A percentile compares a stretch with the other conserved stretches of the same genome.
These are phyloP conservation scores for Porodaedalea pini DNA, from an alignment of 1,284 basidiomycete genomes.

Conservation along the genomic window DNA sequence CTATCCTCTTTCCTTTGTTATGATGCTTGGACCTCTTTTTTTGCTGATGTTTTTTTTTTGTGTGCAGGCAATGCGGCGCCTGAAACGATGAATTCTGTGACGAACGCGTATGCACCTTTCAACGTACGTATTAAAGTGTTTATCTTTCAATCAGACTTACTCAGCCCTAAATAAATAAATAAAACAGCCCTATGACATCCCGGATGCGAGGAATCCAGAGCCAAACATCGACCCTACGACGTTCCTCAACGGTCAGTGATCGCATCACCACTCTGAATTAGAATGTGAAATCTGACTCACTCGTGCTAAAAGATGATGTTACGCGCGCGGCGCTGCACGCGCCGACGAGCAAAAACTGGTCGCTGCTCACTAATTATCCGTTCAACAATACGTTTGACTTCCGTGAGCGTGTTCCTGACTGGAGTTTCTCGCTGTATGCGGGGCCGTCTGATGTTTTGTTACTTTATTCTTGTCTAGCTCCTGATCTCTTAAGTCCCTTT, in stretches of 20 bases:
- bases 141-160: neutral
- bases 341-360: constrained; percentile 62
- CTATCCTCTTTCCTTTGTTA: neutral
- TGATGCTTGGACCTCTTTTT: constrained; percentile 25
- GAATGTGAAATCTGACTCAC: too few relatives aligned
- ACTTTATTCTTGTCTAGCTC: constrained; percentile 3
- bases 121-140: neutral
- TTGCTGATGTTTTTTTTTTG: constrained; percentile 57
- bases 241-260: constrained; percentile 55
- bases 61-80: constrained; percentile 43
- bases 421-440: constrained; percentile 46
- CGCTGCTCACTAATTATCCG: constrained; percentile 40
- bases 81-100: constrained; percentile 2
- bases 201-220: constrained; percentile 35
- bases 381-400: constrained; percentile 41
- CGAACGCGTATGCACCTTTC: constrained; percentile 6
- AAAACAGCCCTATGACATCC: constrained; percentile 32
- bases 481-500: constrained; percentile 19
- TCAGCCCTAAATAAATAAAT: neutral
- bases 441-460: constrained; percentile 14
- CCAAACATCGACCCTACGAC: constrained; percentile 30
- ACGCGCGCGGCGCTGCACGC: constrained; percentile 63
- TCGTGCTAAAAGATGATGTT: constrained; percentile 48
- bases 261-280: constrained; percentile 27
- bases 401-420: constrained; percentile 39